Evolutionary conservation across 805 yeast genomes (phyloP).

Genomic region (Kockiozyma suomiensis): DNA sequence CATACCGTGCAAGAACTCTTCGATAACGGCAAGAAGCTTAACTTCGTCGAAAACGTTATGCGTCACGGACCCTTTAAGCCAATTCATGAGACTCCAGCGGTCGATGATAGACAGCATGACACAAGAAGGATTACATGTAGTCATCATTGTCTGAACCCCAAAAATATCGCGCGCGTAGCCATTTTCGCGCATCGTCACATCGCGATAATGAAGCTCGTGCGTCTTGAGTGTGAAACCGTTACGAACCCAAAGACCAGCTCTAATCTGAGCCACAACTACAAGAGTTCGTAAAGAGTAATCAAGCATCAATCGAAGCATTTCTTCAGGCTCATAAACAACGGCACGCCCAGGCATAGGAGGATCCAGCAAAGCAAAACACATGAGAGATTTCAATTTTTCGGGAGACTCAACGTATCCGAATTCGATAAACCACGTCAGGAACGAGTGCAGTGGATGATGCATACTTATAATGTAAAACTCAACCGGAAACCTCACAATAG

Average conservation of each 20-base stretch:
- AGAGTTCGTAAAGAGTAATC: slow-evolving; percentile 79
- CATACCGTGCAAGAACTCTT: slow-evolving; percentile 72
- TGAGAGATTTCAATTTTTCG: slow-evolving; percentile 16
- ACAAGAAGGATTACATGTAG: slow-evolving; percentile 57
- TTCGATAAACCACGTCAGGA: slow-evolving; percentile 71
- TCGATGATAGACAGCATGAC: slow-evolving; percentile 60
- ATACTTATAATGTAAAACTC: slow-evolving; percentile 60
- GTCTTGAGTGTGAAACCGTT: slow-evolving; percentile 81
- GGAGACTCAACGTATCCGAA: slow-evolving; percentile 41
- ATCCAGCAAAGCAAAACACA: slow-evolving; percentile 25
- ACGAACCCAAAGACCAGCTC: slow-evolving; percentile 91
- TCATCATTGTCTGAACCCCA: slow-evolving; percentile 63
- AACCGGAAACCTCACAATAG: slow-evolving; percentile 49
- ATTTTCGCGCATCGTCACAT: slow-evolving; percentile 75
- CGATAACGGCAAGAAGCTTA: slow-evolving; percentile 64
- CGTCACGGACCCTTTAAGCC: slow-evolving; percentile 54
- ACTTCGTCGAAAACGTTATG: slow-evolving; percentile 45
- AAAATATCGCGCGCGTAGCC: slow-evolving; percentile 81
- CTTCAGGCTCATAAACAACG: slow-evolving; percentile 23
- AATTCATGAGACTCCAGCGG: slow-evolving; percentile 67
- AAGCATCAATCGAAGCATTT: slow-evolving; percentile 46
- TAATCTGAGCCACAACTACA: slow-evolving; percentile 79
- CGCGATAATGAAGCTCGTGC: slow-evolving; percentile 78
- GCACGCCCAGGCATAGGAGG: slow-evolving; percentile 22
- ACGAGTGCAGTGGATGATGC: slow-evolving; percentile 78